phyloP scores from a whole-genome alignment of 2,329 filamentous ascomycete species.

The Cytospora piceae region DNA sequence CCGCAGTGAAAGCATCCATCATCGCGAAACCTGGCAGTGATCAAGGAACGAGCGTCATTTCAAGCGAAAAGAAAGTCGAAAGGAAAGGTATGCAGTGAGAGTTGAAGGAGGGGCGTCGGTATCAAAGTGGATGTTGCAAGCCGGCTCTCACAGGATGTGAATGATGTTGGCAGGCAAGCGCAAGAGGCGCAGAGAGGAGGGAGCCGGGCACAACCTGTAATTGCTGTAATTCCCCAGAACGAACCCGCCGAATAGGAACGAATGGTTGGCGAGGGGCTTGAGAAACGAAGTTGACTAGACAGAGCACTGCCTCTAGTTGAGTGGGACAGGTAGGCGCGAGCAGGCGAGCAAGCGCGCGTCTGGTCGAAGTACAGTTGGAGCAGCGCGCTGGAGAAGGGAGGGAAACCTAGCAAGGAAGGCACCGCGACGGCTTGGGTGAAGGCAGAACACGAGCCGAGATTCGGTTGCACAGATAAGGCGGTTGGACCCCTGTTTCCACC shows the following conservation, averaged over 20 bases:
- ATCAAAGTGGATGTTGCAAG: conserved; percentile 15
- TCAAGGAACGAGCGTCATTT: conserved; percentile 27
- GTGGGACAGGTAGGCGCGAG: conserved; percentile 29
- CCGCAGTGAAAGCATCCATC: conserved; percentile 54
- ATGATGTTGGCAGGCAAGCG: conserved; percentile 20
- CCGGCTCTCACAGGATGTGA: conserved; percentile 21
- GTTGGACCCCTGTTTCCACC: conserved; percentile 27
- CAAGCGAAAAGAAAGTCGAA: conserved; percentile 18
- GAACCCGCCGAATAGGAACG: conserved; percentile 31
- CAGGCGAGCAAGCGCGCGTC: conserved; percentile 43
- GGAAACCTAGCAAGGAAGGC: conserved; percentile 11
- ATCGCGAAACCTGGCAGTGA: conserved; percentile 32
- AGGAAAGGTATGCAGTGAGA: not conserved
- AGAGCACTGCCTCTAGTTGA: conserved; percentile 12
- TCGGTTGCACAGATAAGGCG: conserved; percentile 29
- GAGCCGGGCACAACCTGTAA: conserved; percentile 19
- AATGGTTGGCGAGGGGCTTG: conserved; percentile 24
- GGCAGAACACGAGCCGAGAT: conserved; percentile 29
- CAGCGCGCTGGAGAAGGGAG: conserved; percentile 1
- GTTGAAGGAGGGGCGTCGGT: conserved; percentile 9
- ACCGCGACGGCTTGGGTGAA: conserved; percentile 17
- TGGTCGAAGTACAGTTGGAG: conserved; percentile 31
- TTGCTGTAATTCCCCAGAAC: conserved; percentile 19
- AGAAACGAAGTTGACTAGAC: conserved; percentile 21
- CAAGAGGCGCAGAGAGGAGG: conserved; percentile 18